These are phyloP conservation scores for Xylaria sp. DNA, from an alignment of 2,329 filamentous ascomycete species.

Conservation along the genomic window DNA sequence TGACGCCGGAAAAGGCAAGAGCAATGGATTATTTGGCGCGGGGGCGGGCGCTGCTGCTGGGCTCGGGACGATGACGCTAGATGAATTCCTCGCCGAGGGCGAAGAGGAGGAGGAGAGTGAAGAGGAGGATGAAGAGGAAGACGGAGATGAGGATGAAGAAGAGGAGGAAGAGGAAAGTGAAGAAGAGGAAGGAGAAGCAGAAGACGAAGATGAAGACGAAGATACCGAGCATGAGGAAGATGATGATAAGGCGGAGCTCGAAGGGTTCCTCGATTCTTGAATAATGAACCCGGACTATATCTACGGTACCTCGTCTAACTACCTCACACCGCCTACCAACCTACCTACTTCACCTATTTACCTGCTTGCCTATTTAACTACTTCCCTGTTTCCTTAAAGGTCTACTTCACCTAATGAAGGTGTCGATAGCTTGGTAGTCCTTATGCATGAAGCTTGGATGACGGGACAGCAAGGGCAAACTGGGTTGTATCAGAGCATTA, in stretches of 20 bases:
- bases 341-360: constrained; percentile 3
- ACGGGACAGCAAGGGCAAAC: background rate
- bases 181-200: constrained; percentile 53
- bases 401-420: no score
- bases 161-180: constrained; percentile 56
- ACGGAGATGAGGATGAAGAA: constrained; percentile 59
- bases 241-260: constrained; percentile 57
- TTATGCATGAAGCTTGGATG: background rate
- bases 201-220: constrained; percentile 45
- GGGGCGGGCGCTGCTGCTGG: constrained; percentile 45
- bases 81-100: constrained; percentile 88
- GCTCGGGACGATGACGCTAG: constrained; percentile 79
- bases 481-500: background rate
- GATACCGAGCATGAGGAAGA: constrained; percentile 56
- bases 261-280: constrained; percentile 52
- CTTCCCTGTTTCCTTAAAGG: background rate
- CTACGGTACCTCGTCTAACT: background rate
- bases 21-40: constrained; percentile 57
- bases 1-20: constrained; percentile 59
- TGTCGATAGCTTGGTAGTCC: background rate
- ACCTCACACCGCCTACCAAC: background rate
- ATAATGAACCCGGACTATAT: constrained; percentile 7
- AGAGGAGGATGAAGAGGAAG: constrained; percentile 58
- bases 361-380: background rate
- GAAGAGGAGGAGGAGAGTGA: constrained; percentile 62